phyloP scores from a whole-genome alignment of 257 asterid genomes.

The Buddleja alternifolia region DNA sequence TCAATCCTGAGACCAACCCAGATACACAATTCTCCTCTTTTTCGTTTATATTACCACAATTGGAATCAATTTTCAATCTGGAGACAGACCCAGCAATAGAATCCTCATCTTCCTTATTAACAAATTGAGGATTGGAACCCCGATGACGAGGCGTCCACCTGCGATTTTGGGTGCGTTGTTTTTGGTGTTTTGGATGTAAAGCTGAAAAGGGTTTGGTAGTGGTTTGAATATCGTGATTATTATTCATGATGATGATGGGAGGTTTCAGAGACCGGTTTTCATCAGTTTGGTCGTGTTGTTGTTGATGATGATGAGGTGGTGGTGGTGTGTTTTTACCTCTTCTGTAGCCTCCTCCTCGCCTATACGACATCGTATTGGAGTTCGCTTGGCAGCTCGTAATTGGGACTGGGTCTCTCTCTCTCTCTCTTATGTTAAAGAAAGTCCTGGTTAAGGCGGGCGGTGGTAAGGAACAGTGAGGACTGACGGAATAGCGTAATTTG shows the following conservation, averaged over 20 bases:
- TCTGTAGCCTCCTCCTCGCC: slow-evolving; percentile 25
- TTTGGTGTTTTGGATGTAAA: slow-evolving; percentile 19
- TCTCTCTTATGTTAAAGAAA: no score
- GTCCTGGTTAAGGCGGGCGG: no score
- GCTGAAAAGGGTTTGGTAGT: slow-evolving; percentile 10
- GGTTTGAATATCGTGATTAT: slow-evolving; percentile 17
- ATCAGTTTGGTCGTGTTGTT: background rate
- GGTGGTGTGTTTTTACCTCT: slow-evolving; percentile 11
- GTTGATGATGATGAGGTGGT: no score
- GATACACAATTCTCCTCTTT: slow-evolving; percentile 29
- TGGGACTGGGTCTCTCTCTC: no score
- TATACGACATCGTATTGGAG: slow-evolving; percentile 24
- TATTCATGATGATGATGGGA: no score
- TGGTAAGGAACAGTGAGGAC: no score
- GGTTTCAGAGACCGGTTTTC: slow-evolving; percentile 33
- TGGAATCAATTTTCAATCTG: slow-evolving; percentile 13
- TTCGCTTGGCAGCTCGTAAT: no score
- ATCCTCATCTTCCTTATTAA: slow-evolving; percentile 25
- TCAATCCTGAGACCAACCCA: slow-evolving; percentile 26
- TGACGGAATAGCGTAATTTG: no score
- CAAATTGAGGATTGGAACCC: slow-evolving; percentile 28
- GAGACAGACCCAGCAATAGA: slow-evolving; percentile 28
- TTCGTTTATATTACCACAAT: slow-evolving; percentile 15
- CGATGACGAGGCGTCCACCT: slow-evolving; percentile 29
- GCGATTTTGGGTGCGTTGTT: slow-evolving; percentile 20